Evolutionary conservation across 2,329 filamentous ascomycete genomes (phyloP).

Genomic region (Ceratocystis eucalypticola): DNA sequence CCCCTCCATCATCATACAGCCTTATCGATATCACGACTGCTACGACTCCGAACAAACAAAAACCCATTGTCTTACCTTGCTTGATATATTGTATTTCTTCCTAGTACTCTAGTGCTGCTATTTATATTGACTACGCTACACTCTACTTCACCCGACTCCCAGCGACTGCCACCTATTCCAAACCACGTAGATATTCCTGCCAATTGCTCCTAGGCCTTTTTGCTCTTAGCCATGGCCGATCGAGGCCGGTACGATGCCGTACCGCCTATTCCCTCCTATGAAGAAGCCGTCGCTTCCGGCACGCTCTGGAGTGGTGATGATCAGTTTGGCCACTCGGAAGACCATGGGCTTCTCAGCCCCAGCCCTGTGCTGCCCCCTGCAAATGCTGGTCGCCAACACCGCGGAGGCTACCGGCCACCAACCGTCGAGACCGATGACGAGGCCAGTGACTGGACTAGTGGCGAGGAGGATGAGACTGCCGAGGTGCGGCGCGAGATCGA

Average conservation of each 20-base stretch:
- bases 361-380: slow-evolving; percentile 27
- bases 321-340: slow-evolving; percentile 34
- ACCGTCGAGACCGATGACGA: slow-evolving; percentile 70
- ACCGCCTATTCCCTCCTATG: slow-evolving; percentile 23
- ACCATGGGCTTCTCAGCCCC: slow-evolving; percentile 57
- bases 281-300: slow-evolving; percentile 22
- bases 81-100: neutral
- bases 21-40: neutral
- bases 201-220: neutral
- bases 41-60: neutral
- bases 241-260: slow-evolving; percentile 22
- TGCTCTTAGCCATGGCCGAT: slow-evolving; percentile 13
- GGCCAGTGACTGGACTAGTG: slow-evolving; percentile 39
- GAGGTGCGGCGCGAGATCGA: slow-evolving; percentile 70
- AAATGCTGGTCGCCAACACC: slow-evolving; percentile 30
- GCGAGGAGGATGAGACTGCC: slow-evolving; percentile 41
- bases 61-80: neutral
- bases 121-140: neutral
- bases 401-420: slow-evolving; percentile 57
- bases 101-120: neutral
- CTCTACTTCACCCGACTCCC: neutral
- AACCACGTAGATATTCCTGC: neutral
- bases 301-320: slow-evolving; percentile 14
- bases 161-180: neutral
- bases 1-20: neutral